Evolutionary conservation across 2,329 filamentous ascomycete species (phyloP), one percentile per base, ranked within the genome.

Genomic region (Hymenoscyphus salicellus): DNA sequence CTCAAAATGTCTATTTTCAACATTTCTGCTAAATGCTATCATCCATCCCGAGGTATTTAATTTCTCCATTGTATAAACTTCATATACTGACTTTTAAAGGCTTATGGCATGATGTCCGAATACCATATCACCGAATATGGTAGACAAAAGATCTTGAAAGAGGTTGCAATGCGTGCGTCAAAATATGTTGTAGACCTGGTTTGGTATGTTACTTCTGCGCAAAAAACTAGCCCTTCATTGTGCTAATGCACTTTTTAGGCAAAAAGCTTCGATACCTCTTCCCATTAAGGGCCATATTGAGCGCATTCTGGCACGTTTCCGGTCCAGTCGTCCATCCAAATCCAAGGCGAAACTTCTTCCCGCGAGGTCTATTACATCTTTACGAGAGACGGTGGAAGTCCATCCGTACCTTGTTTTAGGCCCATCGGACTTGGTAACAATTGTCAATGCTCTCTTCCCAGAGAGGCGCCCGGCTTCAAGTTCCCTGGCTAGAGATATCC

Each of bases 121-220:
- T 94, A 96, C 76, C 92, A 97, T 78, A 92, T 98, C 72, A 93
- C 91, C 59, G 92, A 96, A 71, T 92, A 94, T 77, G 93, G 92
- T 52, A 87, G 95, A 55, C 91, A 96, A 73, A 93, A 89, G 76
- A 90, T 90, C 63, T 79, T 90, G 63, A 89, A 88, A 72, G 90
- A 94, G 75, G 89, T 97, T 63, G 92, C 90, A 63, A 87, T 90
- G 75, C 87, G 89, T 67, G 90, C 91, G 59, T 90, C 93, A 74
- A 89, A 90, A 72, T 84, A 91, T 68, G 91, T 94, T 14, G 86
- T 91, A 65, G 91, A 93, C 72, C 88, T 92, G 78, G 83, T 74
- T 86, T 64, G 86, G 86, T 76, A 83, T 82, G 70, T 55, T 20
- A 61, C 4, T 41, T 26, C 8, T 33, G 16, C 5, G 20, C 26